Conservation (phyloP, 2,329 filamentous ascomycete genomes). For the Xylariaceae sp. region DNA sequence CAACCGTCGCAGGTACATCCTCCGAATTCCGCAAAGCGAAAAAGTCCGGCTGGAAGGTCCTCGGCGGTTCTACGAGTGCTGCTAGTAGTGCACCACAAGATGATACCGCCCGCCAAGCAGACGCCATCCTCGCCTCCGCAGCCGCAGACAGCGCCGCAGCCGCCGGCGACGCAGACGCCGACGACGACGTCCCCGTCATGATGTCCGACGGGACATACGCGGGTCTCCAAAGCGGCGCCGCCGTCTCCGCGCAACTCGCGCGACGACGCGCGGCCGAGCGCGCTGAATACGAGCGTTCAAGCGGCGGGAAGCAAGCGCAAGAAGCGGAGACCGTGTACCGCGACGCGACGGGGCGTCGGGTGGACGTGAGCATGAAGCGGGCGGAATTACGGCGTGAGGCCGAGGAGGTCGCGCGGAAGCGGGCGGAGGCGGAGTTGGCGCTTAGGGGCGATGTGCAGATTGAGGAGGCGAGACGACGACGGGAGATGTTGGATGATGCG, state of each 20-base stretch:
- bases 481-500: slow-evolving; percentile 69
- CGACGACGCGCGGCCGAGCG: slow-evolving; percentile 46
- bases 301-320: slow-evolving; percentile 37
- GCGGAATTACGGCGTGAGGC: slow-evolving; percentile 69
- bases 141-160: slow-evolving; percentile 53
- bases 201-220: slow-evolving; percentile 88
- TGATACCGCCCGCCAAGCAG: slow-evolving; percentile 37
- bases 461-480: slow-evolving; percentile 57
- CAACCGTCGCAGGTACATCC: slow-evolving; percentile 46
- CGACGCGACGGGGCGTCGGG: slow-evolving; percentile 88
- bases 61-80: slow-evolving; percentile 42
- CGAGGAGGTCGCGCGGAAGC: slow-evolving; percentile 65
- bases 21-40: slow-evolving; percentile 69
- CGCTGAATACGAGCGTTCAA: slow-evolving; percentile 23
- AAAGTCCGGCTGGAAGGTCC: slow-evolving; percentile 72
- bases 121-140: slow-evolving; percentile 71
- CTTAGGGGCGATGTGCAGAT: slow-evolving; percentile 83
- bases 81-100: slow-evolving; percentile 54
- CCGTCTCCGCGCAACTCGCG: slow-evolving; percentile 66
- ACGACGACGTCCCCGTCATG: slow-evolving; percentile 40
- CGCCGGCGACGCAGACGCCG: slow-evolving; percentile 43
- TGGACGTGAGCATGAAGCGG: slow-evolving; percentile 86
- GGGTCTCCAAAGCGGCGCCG: slow-evolving; percentile 76
- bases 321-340: slow-evolving; percentile 85
- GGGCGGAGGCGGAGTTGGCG: slow-evolving; percentile 63